Percentiles rank a stretch among this genome's conserved stretches.
Evolutionary conservation across 352 stramenopile species (phyloP).

Genomic region (Peronospora belbahrii): DNA sequence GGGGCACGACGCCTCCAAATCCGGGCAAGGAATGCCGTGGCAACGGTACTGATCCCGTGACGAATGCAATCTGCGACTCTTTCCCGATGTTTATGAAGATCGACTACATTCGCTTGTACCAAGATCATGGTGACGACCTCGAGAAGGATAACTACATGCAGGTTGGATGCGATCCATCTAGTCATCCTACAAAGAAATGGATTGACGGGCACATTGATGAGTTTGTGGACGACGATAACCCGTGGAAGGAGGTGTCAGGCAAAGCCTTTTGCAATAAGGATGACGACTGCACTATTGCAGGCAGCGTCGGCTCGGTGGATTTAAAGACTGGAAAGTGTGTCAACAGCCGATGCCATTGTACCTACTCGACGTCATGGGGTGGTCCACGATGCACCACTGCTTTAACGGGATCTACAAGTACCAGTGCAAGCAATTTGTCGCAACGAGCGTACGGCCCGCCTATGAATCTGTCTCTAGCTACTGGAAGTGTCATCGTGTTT

Average conservation of each 20-base stretch:
- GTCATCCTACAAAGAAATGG: conserved; percentile 39
- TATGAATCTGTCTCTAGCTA: conserved; percentile 34
- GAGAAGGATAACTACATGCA: conserved; percentile 32
- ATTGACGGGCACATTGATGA: conserved; percentile 39
- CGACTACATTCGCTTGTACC: conserved; percentile 85
- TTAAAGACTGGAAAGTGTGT: conserved; percentile 33
- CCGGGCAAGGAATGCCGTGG: conserved; percentile 20
- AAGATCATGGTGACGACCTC: conserved; percentile 35
- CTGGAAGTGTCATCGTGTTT: conserved; percentile 22
- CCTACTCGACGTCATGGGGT: conserved; percentile 29
- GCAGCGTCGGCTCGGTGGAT: conserved; percentile 2
- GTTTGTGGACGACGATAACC: conserved; percentile 46
- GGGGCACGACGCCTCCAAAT: conserved; percentile 24
- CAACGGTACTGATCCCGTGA: conserved; percentile 23
- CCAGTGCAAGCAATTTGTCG: conserved; percentile 15
- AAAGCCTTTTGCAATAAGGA: conserved; percentile 41
- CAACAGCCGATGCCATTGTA: conserved; percentile 32
- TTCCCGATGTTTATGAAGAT: conserved; percentile 66
- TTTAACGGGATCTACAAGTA: conserved; percentile 19
- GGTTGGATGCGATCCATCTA: conserved; percentile 33
- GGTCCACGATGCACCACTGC: conserved; percentile 46
- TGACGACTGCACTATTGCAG: conserved; percentile 47
- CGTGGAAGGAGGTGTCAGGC: conserved; percentile 36
- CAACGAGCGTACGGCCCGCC: conserved; percentile 43
- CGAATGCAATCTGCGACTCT: conserved; percentile 36